Evolutionary conservation across 2,329 filamentous ascomycete species (phyloP).

Genomic region (Trichophyton simii): DNA sequence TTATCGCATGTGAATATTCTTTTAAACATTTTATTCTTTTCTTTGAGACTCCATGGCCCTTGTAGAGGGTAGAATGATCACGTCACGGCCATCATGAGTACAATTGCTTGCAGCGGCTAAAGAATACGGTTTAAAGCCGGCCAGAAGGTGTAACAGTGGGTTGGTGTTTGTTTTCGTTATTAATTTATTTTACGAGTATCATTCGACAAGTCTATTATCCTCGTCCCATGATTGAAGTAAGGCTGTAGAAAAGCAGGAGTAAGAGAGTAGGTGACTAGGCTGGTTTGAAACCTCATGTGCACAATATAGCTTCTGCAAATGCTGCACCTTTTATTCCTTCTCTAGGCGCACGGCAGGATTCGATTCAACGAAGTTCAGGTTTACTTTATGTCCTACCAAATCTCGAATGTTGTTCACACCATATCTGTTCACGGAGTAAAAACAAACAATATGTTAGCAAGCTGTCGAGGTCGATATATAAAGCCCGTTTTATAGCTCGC

Average conservation of each 20-base stretch:
- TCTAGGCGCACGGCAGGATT: slow-evolving; percentile 86
- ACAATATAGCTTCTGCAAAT: neutral
- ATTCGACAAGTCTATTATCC: neutral
- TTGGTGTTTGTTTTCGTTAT: neutral
- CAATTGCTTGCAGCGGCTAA: neutral
- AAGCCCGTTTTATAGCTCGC: slow-evolving; percentile 9
- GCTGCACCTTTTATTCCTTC: slow-evolving; percentile 48
- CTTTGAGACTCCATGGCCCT: neutral
- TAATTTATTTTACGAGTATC: neutral
- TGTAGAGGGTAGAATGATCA: neutral
- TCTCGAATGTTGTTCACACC: slow-evolving; percentile 82
- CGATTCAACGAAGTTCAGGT: slow-evolving; percentile 79
- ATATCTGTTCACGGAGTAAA: slow-evolving; percentile 33
- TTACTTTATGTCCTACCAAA: slow-evolving; percentile 86
- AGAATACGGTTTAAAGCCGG: neutral
- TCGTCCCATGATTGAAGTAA: neutral
- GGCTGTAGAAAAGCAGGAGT: neutral
- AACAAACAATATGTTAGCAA: slow-evolving; percentile 6
- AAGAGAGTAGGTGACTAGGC: neutral
- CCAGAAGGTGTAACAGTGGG: neutral
- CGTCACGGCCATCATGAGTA: neutral
- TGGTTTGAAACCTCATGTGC: neutral
- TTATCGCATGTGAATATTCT: neutral
- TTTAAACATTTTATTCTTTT: neutral
- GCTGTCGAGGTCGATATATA: neutral